phyloP scores from a whole-genome alignment of 2,329 filamentous ascomycete genomes.

The Sarocladiaceae sp. region DNA sequence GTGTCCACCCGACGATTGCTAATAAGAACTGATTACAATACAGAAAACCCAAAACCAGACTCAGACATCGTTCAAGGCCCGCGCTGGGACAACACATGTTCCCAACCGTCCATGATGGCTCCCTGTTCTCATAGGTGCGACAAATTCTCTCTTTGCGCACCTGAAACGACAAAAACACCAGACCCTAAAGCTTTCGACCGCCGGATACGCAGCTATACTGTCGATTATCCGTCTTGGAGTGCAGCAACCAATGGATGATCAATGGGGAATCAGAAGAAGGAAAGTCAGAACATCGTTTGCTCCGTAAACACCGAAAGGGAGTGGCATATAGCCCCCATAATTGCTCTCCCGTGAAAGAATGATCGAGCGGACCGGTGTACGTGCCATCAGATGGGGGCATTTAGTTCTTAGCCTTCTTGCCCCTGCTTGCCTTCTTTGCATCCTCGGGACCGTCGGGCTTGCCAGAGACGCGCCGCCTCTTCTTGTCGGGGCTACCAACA shows the following conservation, averaged over 20 bases:
- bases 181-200: neutral
- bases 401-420: conserved; percentile 51
- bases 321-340: too few species aligned
- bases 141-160: neutral
- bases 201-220: neutral
- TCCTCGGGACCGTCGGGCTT: conserved; percentile 55
- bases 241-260: neutral
- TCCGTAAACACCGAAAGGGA: neutral
- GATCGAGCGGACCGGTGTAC: neutral
- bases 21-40: neutral
- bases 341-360: neutral
- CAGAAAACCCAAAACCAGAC: neutral
- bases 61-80: neutral
- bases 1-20: conserved; percentile 3
- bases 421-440: conserved; percentile 51
- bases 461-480: conserved; percentile 53
- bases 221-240: neutral
- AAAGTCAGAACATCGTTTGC: neutral
- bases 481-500: conserved; percentile 56
- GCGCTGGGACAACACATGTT: too few species aligned
- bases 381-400: conserved; percentile 12
- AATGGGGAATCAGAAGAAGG: conserved; percentile 2
- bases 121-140: neutral
- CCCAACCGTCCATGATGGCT: too few species aligned
- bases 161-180: neutral